Evolutionary conservation across 73 alveolate species (phyloP).

Genomic region (Paramecium pentaurelia): DNA sequence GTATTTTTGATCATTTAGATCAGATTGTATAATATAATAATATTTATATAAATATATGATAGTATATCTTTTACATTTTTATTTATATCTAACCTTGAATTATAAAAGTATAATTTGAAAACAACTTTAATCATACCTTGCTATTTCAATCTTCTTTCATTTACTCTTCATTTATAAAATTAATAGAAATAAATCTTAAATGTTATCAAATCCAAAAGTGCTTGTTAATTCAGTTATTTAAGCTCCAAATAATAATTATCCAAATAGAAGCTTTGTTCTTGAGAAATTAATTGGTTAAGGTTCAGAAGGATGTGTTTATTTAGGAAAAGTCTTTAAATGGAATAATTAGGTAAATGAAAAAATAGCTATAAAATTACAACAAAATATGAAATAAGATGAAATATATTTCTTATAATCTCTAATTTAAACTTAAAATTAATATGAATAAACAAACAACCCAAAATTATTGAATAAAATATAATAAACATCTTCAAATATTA

Average conservation of each 20-base stretch:
- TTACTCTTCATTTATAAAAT: not conserved
- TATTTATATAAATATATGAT: not conserved
- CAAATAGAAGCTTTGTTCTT: not conserved
- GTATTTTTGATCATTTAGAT: not conserved
- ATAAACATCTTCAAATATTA: not conserved
- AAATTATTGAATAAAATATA: not conserved
- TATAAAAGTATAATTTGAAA: not conserved
- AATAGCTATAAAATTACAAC: not conserved
- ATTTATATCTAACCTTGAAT: not conserved
- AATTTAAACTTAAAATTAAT: not conserved
- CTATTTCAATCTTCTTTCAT: not conserved
- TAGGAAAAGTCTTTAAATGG: not conserved
- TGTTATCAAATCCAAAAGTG: not conserved
- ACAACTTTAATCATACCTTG: not conserved
- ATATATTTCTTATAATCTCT: not conserved
- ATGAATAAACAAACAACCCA: not conserved
- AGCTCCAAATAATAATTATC: not conserved
- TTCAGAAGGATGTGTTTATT: not conserved
- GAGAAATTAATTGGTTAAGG: not conserved
- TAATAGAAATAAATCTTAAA: not conserved
- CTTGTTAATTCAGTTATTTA: not conserved
- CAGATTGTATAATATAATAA: not conserved
- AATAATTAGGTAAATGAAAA: not conserved
- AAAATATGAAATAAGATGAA: not conserved
- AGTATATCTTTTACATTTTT: not conserved